Evolutionary conservation across 148 eudicot species (phyloP).

Genomic region (Limonium bicolor): DNA sequence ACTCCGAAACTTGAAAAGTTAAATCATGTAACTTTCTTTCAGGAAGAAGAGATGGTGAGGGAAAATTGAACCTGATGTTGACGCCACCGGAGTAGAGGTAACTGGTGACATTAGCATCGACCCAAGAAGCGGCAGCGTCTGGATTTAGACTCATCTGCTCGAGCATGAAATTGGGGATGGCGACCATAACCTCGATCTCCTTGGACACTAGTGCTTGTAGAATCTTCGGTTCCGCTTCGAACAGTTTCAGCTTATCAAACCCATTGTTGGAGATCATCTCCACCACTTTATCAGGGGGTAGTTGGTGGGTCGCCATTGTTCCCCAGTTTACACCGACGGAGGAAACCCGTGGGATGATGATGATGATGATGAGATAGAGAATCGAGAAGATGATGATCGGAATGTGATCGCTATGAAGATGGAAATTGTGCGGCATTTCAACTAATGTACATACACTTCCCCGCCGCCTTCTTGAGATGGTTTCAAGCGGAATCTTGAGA

Average conservation of each 20-base stretch:
- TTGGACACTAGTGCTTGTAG: constrained; percentile 54
- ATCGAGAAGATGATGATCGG: too few species aligned
- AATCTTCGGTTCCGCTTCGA: constrained; percentile 67
- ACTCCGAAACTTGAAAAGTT: background rate
- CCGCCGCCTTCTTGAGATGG: too few species aligned
- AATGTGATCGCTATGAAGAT: too few species aligned
- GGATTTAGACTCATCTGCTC: constrained; percentile 46
- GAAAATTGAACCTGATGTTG: constrained; percentile 46
- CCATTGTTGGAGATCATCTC: constrained; percentile 74
- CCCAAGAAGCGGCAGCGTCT: constrained; percentile 61
- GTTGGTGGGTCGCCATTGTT: constrained; percentile 60
- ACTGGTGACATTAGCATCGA: constrained; percentile 62
- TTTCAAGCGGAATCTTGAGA: too few species aligned
- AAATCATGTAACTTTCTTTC: background rate
- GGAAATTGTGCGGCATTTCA: too few species aligned
- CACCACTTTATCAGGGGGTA: constrained; percentile 59
- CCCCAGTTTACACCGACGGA: constrained; percentile 96
- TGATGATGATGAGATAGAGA: too few species aligned
- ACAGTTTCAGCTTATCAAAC: constrained; percentile 69
- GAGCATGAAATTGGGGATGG: constrained; percentile 80
- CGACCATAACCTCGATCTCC: constrained; percentile 77
- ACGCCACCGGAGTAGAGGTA: constrained; percentile 70
- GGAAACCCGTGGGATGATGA: constrained; percentile 8
- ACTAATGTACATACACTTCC: too few species aligned
- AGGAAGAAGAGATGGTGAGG: background rate